phyloP scores from a whole-genome alignment of 495 filamentous ascomycete genomes.

The Xylaria telfairii region DNA sequence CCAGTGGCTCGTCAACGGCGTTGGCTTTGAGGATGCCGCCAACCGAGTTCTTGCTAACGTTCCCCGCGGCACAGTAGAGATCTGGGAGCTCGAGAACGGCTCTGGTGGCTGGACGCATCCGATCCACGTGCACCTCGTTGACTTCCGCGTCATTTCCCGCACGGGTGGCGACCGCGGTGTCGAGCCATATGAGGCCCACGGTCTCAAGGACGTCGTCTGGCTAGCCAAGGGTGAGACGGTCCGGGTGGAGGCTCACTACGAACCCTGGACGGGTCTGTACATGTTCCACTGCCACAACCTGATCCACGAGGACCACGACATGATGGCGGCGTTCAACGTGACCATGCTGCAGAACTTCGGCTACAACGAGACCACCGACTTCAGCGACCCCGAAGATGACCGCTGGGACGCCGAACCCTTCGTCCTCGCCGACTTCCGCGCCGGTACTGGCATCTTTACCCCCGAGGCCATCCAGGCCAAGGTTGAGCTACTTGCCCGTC shows the following conservation, averaged over 20 bases:
- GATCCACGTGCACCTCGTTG: conserved; percentile 66
- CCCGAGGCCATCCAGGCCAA: conserved; percentile 24
- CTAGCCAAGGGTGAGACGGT: conserved; percentile 56
- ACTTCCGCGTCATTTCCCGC: conserved; percentile 58
- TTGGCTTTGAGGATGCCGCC: conserved; percentile 54
- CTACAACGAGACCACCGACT: conserved; percentile 52
- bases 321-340: conserved; percentile 68
- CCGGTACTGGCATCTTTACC: conserved; percentile 21
- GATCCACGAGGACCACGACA: conserved; percentile 65
- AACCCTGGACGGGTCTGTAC: conserved; percentile 61
- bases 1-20: conserved; percentile 58
- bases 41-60: conserved; percentile 60
- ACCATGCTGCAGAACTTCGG: conserved; percentile 53
- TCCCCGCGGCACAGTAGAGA: conserved; percentile 52
- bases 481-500: conserved; percentile 18
- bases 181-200: conserved; percentile 54
- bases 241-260: conserved; percentile 54
- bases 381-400: conserved; percentile 43
- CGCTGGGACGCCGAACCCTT: conserved; percentile 36
- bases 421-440: conserved; percentile 22
- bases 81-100: conserved; percentile 58
- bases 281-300: conserved; percentile 66
- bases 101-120: conserved; percentile 58
- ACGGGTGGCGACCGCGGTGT: conserved; percentile 47
- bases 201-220: conserved; percentile 60